Evolutionary conservation across 495 filamentous ascomycete species (phyloP), one percentile per base, ranked within the genome.

Genomic region (Penicillium argentinense): DNA sequence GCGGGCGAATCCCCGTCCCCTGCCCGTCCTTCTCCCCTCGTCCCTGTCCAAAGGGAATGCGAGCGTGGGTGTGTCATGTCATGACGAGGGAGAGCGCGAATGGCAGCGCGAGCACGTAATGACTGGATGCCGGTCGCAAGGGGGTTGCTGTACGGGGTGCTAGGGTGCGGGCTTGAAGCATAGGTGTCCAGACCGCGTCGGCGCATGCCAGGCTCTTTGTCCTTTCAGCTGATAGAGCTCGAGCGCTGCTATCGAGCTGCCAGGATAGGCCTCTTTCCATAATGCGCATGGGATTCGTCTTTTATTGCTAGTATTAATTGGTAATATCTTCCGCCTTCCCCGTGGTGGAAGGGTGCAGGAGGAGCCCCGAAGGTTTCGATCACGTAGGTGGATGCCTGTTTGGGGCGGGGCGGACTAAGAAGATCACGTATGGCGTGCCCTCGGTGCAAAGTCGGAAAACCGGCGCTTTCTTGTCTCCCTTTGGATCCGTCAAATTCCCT

Each of bases 31-130:
- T 18, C 30, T 8, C 23, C 23, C 33, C 23, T 13, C 29, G n/a
- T n/a, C n/a, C 32, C 25, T 26, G 32, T 36, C 32, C 9, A 36
- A 19, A 21, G 13, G 28, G n/a, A n/a, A n/a, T n/a, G n/a, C n/a
- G n/a, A n/a, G n/a, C n/a, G n/a, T n/a, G n/a, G n/a, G n/a, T n/a
- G n/a, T n/a, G n/a, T 5, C 42, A 45, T 23, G 42, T 37, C 30
- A 37, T 45, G 25, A 28, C 25, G 25, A 12, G 25, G n/a, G n/a
- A n/a, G n/a, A n/a, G n/a, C n/a, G n/a, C n/a, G n/a, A n/a, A n/a
- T 33, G 29, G 39, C 5, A 18, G 26, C 11, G 33, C 17, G 47
- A 30, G 47, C 48, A 51, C 48, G 48, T 45, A 41, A 51, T 51
- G 41, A 50, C 47, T 45, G 23, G n/a, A 39, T 26, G 26, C 22